Evolutionary conservation across 805 yeast species (phyloP).

Genomic region (Candida montana): DNA sequence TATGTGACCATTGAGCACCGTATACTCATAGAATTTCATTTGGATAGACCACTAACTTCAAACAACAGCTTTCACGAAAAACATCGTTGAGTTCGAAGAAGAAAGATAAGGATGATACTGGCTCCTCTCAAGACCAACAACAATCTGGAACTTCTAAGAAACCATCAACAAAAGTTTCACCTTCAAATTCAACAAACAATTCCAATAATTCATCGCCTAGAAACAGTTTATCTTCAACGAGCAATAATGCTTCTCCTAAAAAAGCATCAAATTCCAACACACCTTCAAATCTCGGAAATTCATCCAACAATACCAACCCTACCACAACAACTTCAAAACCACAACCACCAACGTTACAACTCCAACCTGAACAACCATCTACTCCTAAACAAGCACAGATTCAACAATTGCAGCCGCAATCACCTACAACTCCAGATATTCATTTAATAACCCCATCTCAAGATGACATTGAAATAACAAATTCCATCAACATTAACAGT

Average conservation of each 20-base stretch:
- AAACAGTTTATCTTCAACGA: slow-evolving; percentile 15
- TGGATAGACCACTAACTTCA: slow-evolving; percentile 10
- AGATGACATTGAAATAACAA: slow-evolving; percentile 5
- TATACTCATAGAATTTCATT: no score
- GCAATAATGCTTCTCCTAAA: slow-evolving; percentile 4
- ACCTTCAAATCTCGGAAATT: slow-evolving; percentile 4
- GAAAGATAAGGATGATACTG: slow-evolving; percentile 33
- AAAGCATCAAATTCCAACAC: slow-evolving; percentile 1
- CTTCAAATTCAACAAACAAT: slow-evolving; percentile 6
- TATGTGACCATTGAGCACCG: no score
- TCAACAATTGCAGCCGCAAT: slow-evolving; percentile 3
- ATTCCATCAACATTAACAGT: background rate
- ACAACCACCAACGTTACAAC: background rate
- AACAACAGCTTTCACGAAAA: slow-evolving; percentile 21
- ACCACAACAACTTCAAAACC: background rate
- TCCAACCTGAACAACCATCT: slow-evolving; percentile 5
- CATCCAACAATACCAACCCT: background rate
- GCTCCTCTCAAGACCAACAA: slow-evolving; percentile 9
- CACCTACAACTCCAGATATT: slow-evolving; percentile 3
- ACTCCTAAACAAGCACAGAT: slow-evolving; percentile 8
- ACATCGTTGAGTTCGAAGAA: slow-evolving; percentile 34
- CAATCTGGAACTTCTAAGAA: background rate
- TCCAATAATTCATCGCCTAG: slow-evolving; percentile 20
- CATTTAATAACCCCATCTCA: slow-evolving; percentile 3
- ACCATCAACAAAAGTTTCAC: slow-evolving; percentile 1